Evolutionary conservation across 2,329 filamentous ascomycete species (phyloP), one percentile per base, ranked within the genome.

Genomic region (Diaporthe longicolla): DNA sequence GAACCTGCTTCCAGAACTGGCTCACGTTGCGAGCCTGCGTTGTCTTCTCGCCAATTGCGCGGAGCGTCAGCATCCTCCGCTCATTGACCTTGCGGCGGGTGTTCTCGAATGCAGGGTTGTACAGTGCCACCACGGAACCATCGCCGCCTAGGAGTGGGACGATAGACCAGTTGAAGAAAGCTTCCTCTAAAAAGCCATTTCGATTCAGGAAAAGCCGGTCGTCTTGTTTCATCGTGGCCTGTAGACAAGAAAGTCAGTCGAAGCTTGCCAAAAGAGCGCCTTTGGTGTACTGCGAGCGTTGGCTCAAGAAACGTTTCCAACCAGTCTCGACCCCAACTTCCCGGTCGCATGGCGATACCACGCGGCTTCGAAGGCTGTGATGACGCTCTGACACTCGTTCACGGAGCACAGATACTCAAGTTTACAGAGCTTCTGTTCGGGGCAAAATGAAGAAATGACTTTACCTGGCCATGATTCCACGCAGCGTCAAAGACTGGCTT

Each of bases 151-250:
- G 89, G 76, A 96, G 87, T 0, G 94, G 94, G 35, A 96, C 92
- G 55, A 96, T 91, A 1, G 91, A 93, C 93, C 93, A 96, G 17
- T 92, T 94, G 80, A 96, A 96, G 80, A 94, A 96, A 0, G 93
- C 91, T 80, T 97, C 94, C 81, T 97, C 93, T 1, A 94, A 82
- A 75, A 89, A 94, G 1, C 91, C 90, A 76, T 90, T 89, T 10
- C 94, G 89, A 61, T 88, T 86, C 43, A 97, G 88, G 78, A 95
- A 95, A 1, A 96, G 85, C 73, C 90, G 91, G 76, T 96, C 93
- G 78, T 97, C 94, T 77, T 95, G 92, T 81, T 95, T 96, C 93
- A 95, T 94, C 0, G 92, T 95, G 0, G 94, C 93, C 83, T 95
- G 92, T 15, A 26, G 48, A 17, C 3, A 2, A 37, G 29, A 19